A percentile compares a stretch with the other conserved stretches of the same genome.
phyloP scores from a whole-genome alignment of 2,329 filamentous ascomycete genomes.

The Bertia moriformis region DNA sequence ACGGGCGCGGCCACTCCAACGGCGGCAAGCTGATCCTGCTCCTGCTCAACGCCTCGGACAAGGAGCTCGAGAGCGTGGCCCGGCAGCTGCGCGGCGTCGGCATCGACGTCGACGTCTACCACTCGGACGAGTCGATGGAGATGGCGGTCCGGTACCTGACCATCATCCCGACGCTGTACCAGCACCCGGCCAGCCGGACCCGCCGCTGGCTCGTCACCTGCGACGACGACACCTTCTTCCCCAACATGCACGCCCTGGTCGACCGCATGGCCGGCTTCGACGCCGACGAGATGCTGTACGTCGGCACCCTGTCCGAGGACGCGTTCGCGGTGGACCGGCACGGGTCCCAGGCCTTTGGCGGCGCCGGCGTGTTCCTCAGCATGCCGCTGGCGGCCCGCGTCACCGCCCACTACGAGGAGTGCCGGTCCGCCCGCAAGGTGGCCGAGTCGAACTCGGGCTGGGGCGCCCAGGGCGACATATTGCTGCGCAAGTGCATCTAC shows the following conservation, averaged over 20 bases:
- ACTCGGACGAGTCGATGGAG: conserved; percentile 33
- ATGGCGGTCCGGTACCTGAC: conserved; percentile 45
- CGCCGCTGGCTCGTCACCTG: conserved; percentile 37
- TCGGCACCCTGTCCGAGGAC: conserved; percentile 43
- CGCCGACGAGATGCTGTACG: conserved; percentile 30
- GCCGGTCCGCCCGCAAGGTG: conserved; percentile 15
- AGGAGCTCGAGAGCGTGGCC: conserved; percentile 32
- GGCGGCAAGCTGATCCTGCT: conserved; percentile 39
- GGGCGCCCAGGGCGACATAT: conserved; percentile 31
- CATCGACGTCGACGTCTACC: conserved; percentile 41
- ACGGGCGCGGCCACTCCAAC: conserved; percentile 37
- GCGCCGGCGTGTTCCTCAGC: conserved; percentile 43
- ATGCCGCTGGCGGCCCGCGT: conserved; percentile 32
- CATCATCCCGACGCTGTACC: conserved; percentile 36
- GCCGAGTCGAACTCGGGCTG: conserved; percentile 17
- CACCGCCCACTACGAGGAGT: conserved; percentile 28
- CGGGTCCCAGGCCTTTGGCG: conserved; percentile 45
- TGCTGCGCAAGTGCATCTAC: conserved; percentile 42
- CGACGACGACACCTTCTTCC: conserved; percentile 52
- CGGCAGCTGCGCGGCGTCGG: conserved; percentile 29
- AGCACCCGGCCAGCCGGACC: conserved; percentile 17
- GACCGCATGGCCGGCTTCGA: conserved; percentile 31
- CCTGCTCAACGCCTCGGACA: conserved; percentile 34
- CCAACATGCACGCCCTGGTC: conserved; percentile 32
- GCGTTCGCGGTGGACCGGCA: conserved; percentile 31